These are phyloP conservation scores for Papilionanthe hybrid DNA, from an alignment of 116 monocot species.

Conservation along the genomic window DNA sequence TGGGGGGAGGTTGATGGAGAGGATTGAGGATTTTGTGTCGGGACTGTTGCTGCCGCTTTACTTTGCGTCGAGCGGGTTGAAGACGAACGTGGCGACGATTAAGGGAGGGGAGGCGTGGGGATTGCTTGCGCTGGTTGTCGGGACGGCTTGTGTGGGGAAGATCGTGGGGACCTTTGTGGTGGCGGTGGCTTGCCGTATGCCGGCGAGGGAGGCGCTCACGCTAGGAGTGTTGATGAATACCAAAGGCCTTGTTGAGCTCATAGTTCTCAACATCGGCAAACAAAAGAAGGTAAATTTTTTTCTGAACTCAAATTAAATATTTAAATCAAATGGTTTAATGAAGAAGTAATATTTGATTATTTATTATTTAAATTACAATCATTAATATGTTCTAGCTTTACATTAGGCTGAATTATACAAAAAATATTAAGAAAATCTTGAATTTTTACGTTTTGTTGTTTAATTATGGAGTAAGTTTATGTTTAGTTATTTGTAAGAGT, in stretches of 20 bases:
- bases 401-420: no score
- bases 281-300: constrained; percentile 11
- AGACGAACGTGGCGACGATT: neutral
- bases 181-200: neutral
- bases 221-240: constrained; percentile 39
- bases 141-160: neutral
- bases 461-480: no score
- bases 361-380: no score
- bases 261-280: constrained; percentile 34
- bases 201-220: constrained; percentile 17
- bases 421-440: no score
- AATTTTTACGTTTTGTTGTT: no score
- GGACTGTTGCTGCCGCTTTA: neutral
- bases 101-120: neutral
- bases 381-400: no score
- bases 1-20: neutral
- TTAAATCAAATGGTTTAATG: neutral
- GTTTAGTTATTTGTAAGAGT: no score
- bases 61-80: neutral
- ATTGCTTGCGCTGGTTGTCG: neutral
- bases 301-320: neutral
- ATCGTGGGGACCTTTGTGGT: neutral
- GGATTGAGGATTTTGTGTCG: neutral
- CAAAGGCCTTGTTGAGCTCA: constrained; percentile 33
- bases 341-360: neutral